phyloP scores from a whole-genome alignment of 2,329 filamentous ascomycete species.

The Penicillium sp. region DNA sequence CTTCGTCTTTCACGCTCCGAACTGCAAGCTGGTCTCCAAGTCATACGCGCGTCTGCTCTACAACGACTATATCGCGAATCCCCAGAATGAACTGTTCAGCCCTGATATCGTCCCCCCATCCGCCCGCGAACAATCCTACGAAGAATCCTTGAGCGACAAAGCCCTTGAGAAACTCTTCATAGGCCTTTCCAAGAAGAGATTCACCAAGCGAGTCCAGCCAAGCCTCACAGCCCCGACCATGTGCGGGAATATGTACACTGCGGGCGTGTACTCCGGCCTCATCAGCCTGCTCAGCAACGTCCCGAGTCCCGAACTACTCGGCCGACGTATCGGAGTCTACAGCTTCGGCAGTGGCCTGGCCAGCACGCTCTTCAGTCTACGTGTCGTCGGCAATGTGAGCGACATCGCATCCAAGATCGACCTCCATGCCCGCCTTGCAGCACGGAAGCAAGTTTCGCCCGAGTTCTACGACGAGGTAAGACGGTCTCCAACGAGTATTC shows the following conservation, averaged over 20 bases:
- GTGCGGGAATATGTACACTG: conserved; percentile 66
- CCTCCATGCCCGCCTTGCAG: conserved; percentile 9
- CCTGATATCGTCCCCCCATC: conserved; percentile 32
- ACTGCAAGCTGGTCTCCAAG: conserved; percentile 85
- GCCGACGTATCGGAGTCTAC: background rate
- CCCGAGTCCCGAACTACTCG: background rate
- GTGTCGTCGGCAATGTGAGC: conserved; percentile 4
- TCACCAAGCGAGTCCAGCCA: conserved; percentile 73
- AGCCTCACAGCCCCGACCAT: conserved; percentile 74
- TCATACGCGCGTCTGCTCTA: conserved; percentile 83
- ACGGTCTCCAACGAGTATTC: background rate
- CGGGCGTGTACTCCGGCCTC: conserved; percentile 2
- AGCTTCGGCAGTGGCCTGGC: conserved; percentile 11
- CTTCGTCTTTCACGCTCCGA: conserved; percentile 79
- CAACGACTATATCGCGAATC: conserved; percentile 77
- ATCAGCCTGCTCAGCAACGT: conserved; percentile 5
- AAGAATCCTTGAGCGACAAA: conserved; percentile 78
- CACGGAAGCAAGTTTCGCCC: conserved; percentile 4
- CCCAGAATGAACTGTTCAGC: conserved; percentile 32
- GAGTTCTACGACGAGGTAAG: conserved; percentile 7
- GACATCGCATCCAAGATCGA: conserved; percentile 2
- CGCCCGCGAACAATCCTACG: conserved; percentile 75
- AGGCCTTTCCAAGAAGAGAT: conserved; percentile 78
- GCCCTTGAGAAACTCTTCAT: conserved; percentile 85
- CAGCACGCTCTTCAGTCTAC: conserved; percentile 6